Conservation (phyloP, 192 early-diverging fungal genomes). For the Dissophora ornata region DNA sequence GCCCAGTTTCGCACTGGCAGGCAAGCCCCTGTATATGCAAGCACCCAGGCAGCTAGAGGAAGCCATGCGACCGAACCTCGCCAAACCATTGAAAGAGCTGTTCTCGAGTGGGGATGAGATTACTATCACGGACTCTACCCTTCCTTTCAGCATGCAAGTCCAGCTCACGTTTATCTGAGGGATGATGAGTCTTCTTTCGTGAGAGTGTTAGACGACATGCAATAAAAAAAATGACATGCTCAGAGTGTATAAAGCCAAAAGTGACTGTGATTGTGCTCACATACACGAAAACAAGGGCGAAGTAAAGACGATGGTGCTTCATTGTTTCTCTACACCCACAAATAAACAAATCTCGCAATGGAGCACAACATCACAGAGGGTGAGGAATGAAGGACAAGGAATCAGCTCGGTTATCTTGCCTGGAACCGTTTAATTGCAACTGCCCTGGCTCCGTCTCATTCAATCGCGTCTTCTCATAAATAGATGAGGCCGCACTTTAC, state of each 20-base stretch:
- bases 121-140: constrained; percentile 82
- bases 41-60: constrained; percentile 82
- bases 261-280: constrained; percentile 7
- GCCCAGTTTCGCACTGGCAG: constrained; percentile 73
- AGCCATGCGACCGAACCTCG: constrained; percentile 88
- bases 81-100: constrained; percentile 72
- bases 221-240: constrained; percentile 3
- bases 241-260: not conserved
- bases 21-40: constrained; percentile 86
- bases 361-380: constrained; percentile 40
- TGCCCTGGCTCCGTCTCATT: too few species aligned
- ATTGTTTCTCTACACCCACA: too few species aligned
- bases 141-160: constrained; percentile 67
- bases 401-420: not conserved
- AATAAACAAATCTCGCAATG: too few species aligned
- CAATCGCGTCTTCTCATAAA: not conserved
- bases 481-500: constrained; percentile 93
- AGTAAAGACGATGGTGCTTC: too few species aligned
- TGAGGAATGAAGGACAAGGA: not conserved
- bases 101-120: constrained; percentile 76
- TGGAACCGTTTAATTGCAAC: not conserved
- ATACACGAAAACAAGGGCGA: too few species aligned
- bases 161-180: constrained; percentile 10
- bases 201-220: too few species aligned
- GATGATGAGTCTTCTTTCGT: too few species aligned